Evolutionary conservation across 2,329 filamentous ascomycete genomes (phyloP).

Genomic region (Sarocladiaceae sp.): DNA sequence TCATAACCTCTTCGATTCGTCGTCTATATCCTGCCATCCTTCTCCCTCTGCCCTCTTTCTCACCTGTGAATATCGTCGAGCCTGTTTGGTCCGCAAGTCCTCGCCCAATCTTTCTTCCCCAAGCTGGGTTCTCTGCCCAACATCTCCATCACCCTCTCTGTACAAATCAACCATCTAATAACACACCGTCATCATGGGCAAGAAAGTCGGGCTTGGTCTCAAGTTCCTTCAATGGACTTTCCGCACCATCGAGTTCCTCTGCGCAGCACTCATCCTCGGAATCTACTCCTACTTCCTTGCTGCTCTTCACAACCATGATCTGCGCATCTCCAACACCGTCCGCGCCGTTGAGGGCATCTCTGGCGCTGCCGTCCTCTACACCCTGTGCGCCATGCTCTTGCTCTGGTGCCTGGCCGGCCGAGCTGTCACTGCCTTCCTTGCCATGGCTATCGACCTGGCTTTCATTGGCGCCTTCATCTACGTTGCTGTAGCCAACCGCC

Average conservation of each 20-base stretch:
- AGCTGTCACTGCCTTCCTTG: slow-evolving; percentile 64
- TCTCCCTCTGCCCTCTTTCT: too few relatives aligned
- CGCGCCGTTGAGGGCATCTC: slow-evolving; percentile 74
- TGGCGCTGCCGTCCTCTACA: slow-evolving; percentile 69
- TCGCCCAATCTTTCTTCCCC: too few relatives aligned
- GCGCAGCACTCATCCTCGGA: slow-evolving; percentile 65
- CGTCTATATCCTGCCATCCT: too few relatives aligned
- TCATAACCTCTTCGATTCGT: too few relatives aligned
- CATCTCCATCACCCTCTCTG: neutral
- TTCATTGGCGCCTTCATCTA: slow-evolving; percentile 77
- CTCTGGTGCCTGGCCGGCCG: slow-evolving; percentile 76
- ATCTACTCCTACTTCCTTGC: slow-evolving; percentile 83
- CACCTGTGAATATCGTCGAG: too few relatives aligned
- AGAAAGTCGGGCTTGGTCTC: slow-evolving; percentile 44
- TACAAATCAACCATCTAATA: neutral
- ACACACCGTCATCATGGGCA: slow-evolving; percentile 21
- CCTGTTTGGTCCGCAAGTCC: too few relatives aligned
- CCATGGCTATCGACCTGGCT: slow-evolving; percentile 67
- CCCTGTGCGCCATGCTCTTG: slow-evolving; percentile 62
- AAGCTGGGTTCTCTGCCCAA: too few relatives aligned
- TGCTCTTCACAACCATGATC: slow-evolving; percentile 58
- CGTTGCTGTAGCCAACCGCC: slow-evolving; percentile 66
- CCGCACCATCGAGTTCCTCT: slow-evolving; percentile 67
- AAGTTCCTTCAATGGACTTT: slow-evolving; percentile 64
- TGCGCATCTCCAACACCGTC: slow-evolving; percentile 56